Percentiles rank a stretch among this genome's conserved stretches.
These are phyloP conservation scores for Metschnikowia koreensis DNA, from an alignment of 805 yeast species.

Conservation along the genomic window DNA sequence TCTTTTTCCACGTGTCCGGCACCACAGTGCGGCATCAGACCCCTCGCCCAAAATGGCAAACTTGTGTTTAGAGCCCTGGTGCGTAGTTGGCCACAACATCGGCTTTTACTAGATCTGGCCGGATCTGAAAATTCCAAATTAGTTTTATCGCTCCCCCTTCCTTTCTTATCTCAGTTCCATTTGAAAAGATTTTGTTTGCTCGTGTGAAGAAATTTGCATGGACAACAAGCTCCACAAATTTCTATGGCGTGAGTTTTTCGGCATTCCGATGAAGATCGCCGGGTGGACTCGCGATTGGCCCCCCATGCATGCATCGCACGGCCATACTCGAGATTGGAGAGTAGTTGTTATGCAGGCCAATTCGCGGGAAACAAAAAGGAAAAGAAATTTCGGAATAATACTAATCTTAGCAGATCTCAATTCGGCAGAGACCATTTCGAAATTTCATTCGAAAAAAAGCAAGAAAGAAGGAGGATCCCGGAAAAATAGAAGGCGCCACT, in stretches of 20 bases:
- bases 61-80: neutral
- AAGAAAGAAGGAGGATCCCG: neutral
- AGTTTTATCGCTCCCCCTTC: neutral
- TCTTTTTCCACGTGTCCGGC: too few relatives aligned
- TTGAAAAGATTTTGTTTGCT: too few relatives aligned
- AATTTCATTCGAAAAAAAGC: neutral
- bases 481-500: too few relatives aligned
- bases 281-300: neutral
- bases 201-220: neutral
- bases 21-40: too few relatives aligned
- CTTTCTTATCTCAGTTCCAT: too few relatives aligned
- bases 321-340: slow-evolving; percentile 1
- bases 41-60: neutral
- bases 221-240: neutral
- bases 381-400: neutral
- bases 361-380: slow-evolving; percentile 1
- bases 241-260: neutral
- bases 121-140: neutral
- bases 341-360: neutral
- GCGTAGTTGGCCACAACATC: neutral
- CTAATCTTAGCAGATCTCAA: neutral
- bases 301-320: slow-evolving; percentile 3
- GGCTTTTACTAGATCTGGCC: neutral
- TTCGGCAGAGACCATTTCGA: neutral
- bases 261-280: neutral